These are phyloP conservation scores for Colletotrichum theobromicola DNA, from an alignment of 2,329 filamentous ascomycete species.

Conservation along the genomic window DNA sequence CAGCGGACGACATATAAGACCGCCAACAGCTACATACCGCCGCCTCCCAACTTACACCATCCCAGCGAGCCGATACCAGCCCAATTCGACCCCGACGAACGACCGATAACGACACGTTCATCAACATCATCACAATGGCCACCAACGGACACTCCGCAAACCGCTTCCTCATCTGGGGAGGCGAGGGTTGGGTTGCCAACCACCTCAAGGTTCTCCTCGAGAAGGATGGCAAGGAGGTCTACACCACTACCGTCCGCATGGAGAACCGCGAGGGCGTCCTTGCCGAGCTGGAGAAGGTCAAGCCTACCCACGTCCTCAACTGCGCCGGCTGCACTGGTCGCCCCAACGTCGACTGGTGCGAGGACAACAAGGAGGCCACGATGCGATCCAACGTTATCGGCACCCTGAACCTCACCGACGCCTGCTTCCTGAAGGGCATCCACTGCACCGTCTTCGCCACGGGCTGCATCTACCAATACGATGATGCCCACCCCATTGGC, in stretches of 20 bases:
- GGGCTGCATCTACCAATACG: constrained; percentile 71
- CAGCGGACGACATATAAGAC: constrained; percentile 7
- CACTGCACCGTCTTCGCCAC: constrained; percentile 72
- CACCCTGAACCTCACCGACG: constrained; percentile 66
- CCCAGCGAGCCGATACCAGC: neutral
- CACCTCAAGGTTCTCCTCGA: constrained; percentile 65
- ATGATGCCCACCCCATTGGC: constrained; percentile 63
- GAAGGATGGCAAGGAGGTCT: constrained; percentile 64
- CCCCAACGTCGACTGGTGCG: constrained; percentile 75
- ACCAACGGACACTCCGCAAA: constrained; percentile 33
- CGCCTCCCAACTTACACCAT: neutral
- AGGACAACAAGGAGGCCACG: constrained; percentile 71
- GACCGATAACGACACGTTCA: neutral
- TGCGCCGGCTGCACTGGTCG: constrained; percentile 70
- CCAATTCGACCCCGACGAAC: neutral
- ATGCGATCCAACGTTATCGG: constrained; percentile 72
- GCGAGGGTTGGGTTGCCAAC: constrained; percentile 66
- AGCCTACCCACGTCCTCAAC: constrained; percentile 71
- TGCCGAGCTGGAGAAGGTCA: constrained; percentile 60
- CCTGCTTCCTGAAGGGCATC: constrained; percentile 61
- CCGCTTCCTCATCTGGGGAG: constrained; percentile 70
- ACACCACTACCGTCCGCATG: constrained; percentile 68
- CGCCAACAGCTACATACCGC: neutral
- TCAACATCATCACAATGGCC: constrained; percentile 27
- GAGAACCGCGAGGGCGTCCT: constrained; percentile 64